Evolutionary conservation across 2,329 filamentous ascomycete species (phyloP), one percentile per base, ranked within the genome.

Genomic region (Neofusicoccum parvum): DNA sequence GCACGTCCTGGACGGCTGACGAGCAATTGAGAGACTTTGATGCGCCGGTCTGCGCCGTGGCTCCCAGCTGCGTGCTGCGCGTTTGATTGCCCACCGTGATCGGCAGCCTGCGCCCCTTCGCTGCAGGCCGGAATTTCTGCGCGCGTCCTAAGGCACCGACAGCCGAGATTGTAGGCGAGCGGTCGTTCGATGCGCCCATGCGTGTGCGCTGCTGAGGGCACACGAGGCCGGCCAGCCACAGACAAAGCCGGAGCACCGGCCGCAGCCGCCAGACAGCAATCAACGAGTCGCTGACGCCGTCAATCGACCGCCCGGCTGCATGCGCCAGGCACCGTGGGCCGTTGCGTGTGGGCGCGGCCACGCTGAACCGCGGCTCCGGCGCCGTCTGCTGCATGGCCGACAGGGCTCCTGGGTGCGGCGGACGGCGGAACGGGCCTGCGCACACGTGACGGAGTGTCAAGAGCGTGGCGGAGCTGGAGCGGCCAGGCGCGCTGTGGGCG

Each of bases 131-230:
- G 15, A 43, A 12, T 32, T 48, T 15, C 41, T 59, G 39, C 27
- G 43, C 43, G 56, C 14, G 43, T 36, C 23, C 32, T n/a, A 48
- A 23, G 56, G 43, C 56, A 20, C 56, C 56, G 45, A 60, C 12
- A 14, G 56, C 56, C 56, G 56, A 60, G 56, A 60, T 48, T 60
- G 43, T 60, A 60, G 56, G 56, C 56, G 56, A 60, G 56, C 56
- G 41, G 56, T 60, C 56, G 43, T 60, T 48, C 56, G 56, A 60
- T 60, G 54, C 39, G 20, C 20, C 39, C 39, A 46, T 45, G 39
- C 39, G 39, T 45, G 39, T 15, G 14, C 37, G 27, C 27, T 32
- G 27, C 27, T 32, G 53, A n/a, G 14, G n/a, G 36, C 23, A 27
- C 17, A n/a, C 46, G 15, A 20, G 36, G 49, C 49, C 49, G 49